phyloP scores from a whole-genome alignment of 192 early-diverging fungal species.

The Mortierella claussenii region DNA sequence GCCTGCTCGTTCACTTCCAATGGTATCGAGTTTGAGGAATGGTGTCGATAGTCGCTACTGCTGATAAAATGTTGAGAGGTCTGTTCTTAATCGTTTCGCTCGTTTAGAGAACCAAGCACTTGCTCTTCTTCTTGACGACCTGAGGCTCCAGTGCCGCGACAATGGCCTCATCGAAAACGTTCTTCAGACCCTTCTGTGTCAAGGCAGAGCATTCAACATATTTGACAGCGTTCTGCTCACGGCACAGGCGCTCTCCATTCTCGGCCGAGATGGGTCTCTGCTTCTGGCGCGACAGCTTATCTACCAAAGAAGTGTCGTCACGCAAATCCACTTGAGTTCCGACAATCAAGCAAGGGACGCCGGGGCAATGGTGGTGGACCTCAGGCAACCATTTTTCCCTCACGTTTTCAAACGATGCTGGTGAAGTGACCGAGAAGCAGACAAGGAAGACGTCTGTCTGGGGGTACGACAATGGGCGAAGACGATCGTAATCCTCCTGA shows the following conservation, averaged over 20 bases:
- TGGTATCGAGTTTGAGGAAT: not conserved
- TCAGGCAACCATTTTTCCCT: slow-evolving; percentile 98
- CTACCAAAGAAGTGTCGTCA: slow-evolving; percentile 81
- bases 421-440: slow-evolving; percentile 92
- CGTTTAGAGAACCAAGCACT: slow-evolving; percentile 80
- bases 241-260: slow-evolving; percentile 84
- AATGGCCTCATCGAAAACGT: slow-evolving; percentile 98
- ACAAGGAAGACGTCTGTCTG: slow-evolving; percentile 97
- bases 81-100: too few species aligned
- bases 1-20: not conserved
- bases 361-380: slow-evolving; percentile 95
- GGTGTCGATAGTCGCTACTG: not conserved
- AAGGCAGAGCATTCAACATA: slow-evolving; percentile 94
- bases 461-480: slow-evolving; percentile 93
- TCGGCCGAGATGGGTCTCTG: slow-evolving; percentile 86
- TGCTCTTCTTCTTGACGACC: slow-evolving; percentile 77
- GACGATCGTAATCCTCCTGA: slow-evolving; percentile 96
- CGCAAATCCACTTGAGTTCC: slow-evolving; percentile 92
- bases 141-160: slow-evolving; percentile 96
- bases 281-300: slow-evolving; percentile 82
- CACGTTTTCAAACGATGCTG: slow-evolving; percentile 95
- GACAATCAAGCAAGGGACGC: slow-evolving; percentile 94
- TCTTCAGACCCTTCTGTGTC: slow-evolving; percentile 94
- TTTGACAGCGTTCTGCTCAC: slow-evolving; percentile 88
- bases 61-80: too few species aligned